These are phyloP conservation scores for Ophiostoma ips DNA, from an alignment of 2,329 filamentous ascomycete genomes.

Conservation along the genomic window DNA sequence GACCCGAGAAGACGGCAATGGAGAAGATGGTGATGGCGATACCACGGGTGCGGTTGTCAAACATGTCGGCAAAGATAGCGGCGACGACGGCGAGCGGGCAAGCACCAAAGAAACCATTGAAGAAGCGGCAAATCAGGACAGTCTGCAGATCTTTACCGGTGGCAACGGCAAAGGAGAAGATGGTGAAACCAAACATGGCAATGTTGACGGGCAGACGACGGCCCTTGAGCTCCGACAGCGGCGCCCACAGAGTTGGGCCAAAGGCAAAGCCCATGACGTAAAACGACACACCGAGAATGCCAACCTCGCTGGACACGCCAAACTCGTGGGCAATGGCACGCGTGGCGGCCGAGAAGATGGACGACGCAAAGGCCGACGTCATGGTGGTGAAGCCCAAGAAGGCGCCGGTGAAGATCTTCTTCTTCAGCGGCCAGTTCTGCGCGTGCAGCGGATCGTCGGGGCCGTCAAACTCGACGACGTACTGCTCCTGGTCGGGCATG, in stretches of 20 bases:
- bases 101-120: slow-evolving; percentile 58
- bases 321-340: slow-evolving; percentile 41
- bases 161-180: slow-evolving; percentile 52
- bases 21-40: slow-evolving; percentile 44
- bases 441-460: slow-evolving; percentile 72
- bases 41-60: slow-evolving; percentile 48
- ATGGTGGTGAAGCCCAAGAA: slow-evolving; percentile 64
- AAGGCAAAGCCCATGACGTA: slow-evolving; percentile 62
- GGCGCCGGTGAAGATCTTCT: slow-evolving; percentile 57
- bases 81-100: slow-evolving; percentile 55
- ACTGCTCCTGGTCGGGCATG: slow-evolving; percentile 57
- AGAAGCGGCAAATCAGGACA: slow-evolving; percentile 58
- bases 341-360: slow-evolving; percentile 59
- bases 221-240: slow-evolving; percentile 58
- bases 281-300: slow-evolving; percentile 50
- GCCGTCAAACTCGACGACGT: slow-evolving; percentile 71
- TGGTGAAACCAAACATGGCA: slow-evolving; percentile 53
- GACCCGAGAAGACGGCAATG: slow-evolving; percentile 52
- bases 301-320: slow-evolving; percentile 46
- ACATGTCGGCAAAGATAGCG: slow-evolving; percentile 60
- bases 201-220: slow-evolving; percentile 47
- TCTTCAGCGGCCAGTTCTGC: slow-evolving; percentile 71
- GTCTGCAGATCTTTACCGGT: slow-evolving; percentile 55
- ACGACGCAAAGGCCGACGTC: slow-evolving; percentile 57
- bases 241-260: slow-evolving; percentile 59